Base-by-base conservation (phyloP, 768 basidiomycete genomes). In the Termitomyces sp. region DNA sequence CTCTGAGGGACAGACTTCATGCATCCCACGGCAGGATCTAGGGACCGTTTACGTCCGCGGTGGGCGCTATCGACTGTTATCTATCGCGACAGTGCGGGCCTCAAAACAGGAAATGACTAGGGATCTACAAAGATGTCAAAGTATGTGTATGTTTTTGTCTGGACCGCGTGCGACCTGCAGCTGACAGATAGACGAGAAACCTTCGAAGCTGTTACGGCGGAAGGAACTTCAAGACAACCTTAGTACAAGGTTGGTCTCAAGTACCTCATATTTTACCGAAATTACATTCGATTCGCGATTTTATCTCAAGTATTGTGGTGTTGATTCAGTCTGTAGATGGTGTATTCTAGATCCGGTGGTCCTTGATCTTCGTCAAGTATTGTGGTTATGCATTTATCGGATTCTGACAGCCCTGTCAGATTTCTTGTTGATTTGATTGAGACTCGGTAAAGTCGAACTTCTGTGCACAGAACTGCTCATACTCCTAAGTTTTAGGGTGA, bases 21-120 rank as follows among this genome's bases (percentile, higher is more conserved):
- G 22, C 90, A 92, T 64, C 89, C 90, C 0, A 80, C 87, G 1
- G 88, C 90, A 7, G 88, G 88, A 5, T 78, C 85, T 0, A 79
- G 78, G 1, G 86, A 82, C 9, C 9, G 33, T 33, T 33, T 33
- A 33, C 10, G 12, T 33, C 33, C 33, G 12, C 7, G 12, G 33
- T 12, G 12, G 12, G 33, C 33, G 12, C 2, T 33, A 30, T 30
- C 30, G 30, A 6, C 30, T 30, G 30, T 26, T 26, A 26, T 32
- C 30, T 32, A 6, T 32, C 30, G 30, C 30, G 6, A 32, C 30
- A 32, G 26, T 26, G 26, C 26, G 26, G 26, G 26, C 26, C 26
- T 26, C 26, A 4, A 26, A 26, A 26, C 26, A 26, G 4, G 26
- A 26, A 4, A 32, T 32, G 30, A 32, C 9, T 6, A 32, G 30